A percentile compares a stretch with the other conserved stretches of the same genome.
phyloP scores from a whole-genome alignment of 2,329 filamentous ascomycete genomes.

The Zasmidium angulare region DNA sequence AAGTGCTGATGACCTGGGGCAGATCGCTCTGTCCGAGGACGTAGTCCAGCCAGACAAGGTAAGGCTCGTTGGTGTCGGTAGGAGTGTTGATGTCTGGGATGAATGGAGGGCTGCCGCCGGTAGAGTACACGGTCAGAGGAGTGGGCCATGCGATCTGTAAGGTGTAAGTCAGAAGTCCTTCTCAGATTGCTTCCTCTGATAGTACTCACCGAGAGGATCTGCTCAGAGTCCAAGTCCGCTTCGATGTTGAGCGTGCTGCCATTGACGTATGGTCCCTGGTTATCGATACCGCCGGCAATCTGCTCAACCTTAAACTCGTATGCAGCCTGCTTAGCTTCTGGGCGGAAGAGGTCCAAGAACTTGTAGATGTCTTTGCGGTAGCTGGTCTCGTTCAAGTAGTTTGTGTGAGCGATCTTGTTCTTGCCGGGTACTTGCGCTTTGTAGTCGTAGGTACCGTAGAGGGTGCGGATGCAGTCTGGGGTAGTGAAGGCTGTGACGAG shows the following conservation, averaged over 20 bases:
- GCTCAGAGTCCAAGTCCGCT: slow-evolving; percentile 65
- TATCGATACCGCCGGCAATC: slow-evolving; percentile 57
- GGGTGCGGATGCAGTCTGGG: slow-evolving; percentile 53
- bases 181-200: too few relatives aligned
- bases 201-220: slow-evolving; percentile 51
- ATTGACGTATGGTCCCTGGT: slow-evolving; percentile 40
- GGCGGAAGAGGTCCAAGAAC: slow-evolving; percentile 58
- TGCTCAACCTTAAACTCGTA: slow-evolving; percentile 58
- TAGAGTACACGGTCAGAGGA: slow-evolving; percentile 59
- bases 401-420: slow-evolving; percentile 48
- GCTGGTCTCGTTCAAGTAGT: slow-evolving; percentile 49
- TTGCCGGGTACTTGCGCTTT: slow-evolving; percentile 42
- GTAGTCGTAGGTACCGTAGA: slow-evolving; percentile 58
- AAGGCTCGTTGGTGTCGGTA: slow-evolving; percentile 65
- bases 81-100: slow-evolving; percentile 48
- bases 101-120: slow-evolving; percentile 57
- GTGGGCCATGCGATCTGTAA: slow-evolving; percentile 50
- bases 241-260: slow-evolving; percentile 42
- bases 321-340: slow-evolving; percentile 47
- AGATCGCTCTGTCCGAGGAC: slow-evolving; percentile 56
- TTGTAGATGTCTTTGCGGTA: slow-evolving; percentile 57
- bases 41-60: slow-evolving; percentile 62
- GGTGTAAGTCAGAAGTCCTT: too few relatives aligned
- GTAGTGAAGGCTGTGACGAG: slow-evolving; percentile 50
- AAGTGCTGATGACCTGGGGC: slow-evolving; percentile 63